Percentiles rank a stretch among this genome's conserved stretches.
Evolutionary conservation across 805 yeast species (phyloP).

Genomic region (Ogataea angusta): DNA sequence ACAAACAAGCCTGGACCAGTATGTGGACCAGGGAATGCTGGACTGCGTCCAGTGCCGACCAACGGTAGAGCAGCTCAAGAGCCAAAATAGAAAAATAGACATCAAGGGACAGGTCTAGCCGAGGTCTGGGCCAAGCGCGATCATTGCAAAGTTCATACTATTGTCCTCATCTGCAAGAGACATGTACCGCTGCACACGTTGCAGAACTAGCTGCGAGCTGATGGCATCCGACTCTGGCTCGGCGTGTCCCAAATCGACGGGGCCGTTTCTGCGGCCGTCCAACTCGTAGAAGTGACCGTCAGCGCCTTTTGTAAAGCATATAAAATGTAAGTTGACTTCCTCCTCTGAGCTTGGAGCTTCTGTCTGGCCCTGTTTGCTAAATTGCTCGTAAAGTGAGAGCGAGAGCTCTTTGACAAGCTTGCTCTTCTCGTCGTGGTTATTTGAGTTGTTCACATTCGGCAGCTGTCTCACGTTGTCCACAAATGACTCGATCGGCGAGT

Average conservation of each 20-base stretch:
- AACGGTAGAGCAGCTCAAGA: slow-evolving; percentile 22
- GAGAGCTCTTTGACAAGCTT: slow-evolving; percentile 29
- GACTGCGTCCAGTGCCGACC: slow-evolving; percentile 27
- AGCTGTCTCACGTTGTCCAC: slow-evolving; percentile 6
- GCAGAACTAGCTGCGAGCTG: slow-evolving; percentile 46
- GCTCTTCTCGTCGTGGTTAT: slow-evolving; percentile 23
- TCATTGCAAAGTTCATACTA: slow-evolving; percentile 65
- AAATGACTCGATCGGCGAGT: slow-evolving; percentile 30
- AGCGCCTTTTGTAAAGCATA: slow-evolving; percentile 58
- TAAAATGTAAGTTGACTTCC: slow-evolving; percentile 68
- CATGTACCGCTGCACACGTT: slow-evolving; percentile 66
- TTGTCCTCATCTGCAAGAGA: slow-evolving; percentile 56
- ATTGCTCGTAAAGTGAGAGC: slow-evolving; percentile 37
- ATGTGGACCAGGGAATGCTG: slow-evolving; percentile 23
- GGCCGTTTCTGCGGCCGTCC: slow-evolving; percentile 84
- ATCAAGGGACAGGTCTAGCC: slow-evolving; percentile 83
- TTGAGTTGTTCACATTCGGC: slow-evolving; percentile 18
- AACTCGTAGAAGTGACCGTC: slow-evolving; percentile 70
- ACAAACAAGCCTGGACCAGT: slow-evolving; percentile 37
- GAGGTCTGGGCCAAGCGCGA: slow-evolving; percentile 66
- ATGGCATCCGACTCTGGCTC: slow-evolving; percentile 45
- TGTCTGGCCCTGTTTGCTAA: slow-evolving; percentile 57
- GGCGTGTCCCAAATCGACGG: slow-evolving; percentile 54
- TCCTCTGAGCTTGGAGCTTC: slow-evolving; percentile 59
- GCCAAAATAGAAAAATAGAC: slow-evolving; percentile 59